Base-by-base conservation (phyloP, 2,329 filamentous ascomycete species). In the Thermoascus crustaceus region DNA sequence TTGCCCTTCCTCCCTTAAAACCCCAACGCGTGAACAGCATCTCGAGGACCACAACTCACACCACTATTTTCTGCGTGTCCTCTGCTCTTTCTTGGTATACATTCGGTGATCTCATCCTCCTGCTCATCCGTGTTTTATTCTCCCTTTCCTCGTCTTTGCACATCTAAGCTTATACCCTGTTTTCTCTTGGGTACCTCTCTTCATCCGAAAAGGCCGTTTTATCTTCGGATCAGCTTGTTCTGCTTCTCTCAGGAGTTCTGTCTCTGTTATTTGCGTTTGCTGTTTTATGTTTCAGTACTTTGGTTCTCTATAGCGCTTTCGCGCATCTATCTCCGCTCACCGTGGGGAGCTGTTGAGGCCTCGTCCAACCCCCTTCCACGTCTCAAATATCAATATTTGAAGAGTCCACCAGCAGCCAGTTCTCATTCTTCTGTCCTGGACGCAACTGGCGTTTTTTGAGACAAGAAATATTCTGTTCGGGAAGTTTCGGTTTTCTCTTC, bases 401-500 rank as follows among this genome's bases (percentile, higher is more conserved):
- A 16, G n/a, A 9, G 16, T 29, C 13, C 26, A 17, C 14, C 10
- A 10, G 26, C 26, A 18, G 13, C 14, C 1, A 9, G 7, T 29
- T 29, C 26, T 10, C n/a, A n/a, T n/a, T n/a, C 26, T 29, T 7
- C 7, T 9, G 3, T 14, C 18, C n/a, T 9, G 18, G n/a, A 9
- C 26, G 9, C 14, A 16, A 29, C 18, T 13, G 4, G 7, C 7
- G 14, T 29, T 29, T 7, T 29, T 18, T 13, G 13, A 17, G 26
- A 13, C 16, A 16, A 19, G 24, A 35, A 18, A 17, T 13, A 20
- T 32, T 26, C 21, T 14, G 23, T 20, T 33, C 34, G 30, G 33
- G 20, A 32, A 16, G 27, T 26, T 21, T 33, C 26, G 14, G 23
- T 32, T 16, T 30, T 21, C 24, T 38, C 5, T 33, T 19, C 70